Conservation (phyloP, 768 basidiomycete species). For the Termitomyces sp. region DNA sequence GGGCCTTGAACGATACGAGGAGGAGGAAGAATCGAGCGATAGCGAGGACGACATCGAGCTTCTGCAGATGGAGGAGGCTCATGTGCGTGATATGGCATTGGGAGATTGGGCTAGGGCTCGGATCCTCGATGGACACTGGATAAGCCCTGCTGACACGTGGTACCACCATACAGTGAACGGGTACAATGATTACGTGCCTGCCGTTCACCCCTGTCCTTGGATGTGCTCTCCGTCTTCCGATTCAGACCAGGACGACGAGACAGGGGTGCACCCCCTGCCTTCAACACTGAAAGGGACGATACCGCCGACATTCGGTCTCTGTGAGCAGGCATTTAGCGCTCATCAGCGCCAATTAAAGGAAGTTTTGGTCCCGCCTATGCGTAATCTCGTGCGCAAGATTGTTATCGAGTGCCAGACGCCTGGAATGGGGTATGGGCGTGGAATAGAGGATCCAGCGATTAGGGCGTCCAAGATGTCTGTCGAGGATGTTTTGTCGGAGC, state of each 20-base stretch:
- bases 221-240: slow-evolving; percentile 26
- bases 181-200: slow-evolving; percentile 28
- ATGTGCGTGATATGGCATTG: slow-evolving; percentile 51
- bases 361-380: slow-evolving; percentile 61
- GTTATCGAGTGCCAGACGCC: slow-evolving; percentile 56
- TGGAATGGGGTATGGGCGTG: slow-evolving; percentile 17
- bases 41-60: slow-evolving; percentile 39
- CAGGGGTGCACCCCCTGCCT: slow-evolving; percentile 41
- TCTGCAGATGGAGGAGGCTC: slow-evolving; percentile 34
- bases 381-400: slow-evolving; percentile 59
- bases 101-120: slow-evolving; percentile 67
- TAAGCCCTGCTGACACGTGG: slow-evolving; percentile 69
- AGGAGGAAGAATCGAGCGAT: slow-evolving; percentile 36
- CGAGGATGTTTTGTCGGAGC: slow-evolving; percentile 53
- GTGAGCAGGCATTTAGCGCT: slow-evolving; percentile 55
- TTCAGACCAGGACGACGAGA: slow-evolving; percentile 16
- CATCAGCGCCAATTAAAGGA: slow-evolving; percentile 54
- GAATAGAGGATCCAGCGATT: slow-evolving; percentile 48
- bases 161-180: slow-evolving; percentile 37
- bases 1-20: slow-evolving; percentile 14
- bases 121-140: slow-evolving; percentile 73
- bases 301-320: slow-evolving; percentile 59
- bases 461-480: slow-evolving; percentile 48
- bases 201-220: slow-evolving; percentile 64
- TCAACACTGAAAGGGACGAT: slow-evolving; percentile 42